These are phyloP conservation scores for Thraustochytrium sp. DNA, from an alignment of 352 stramenopile species.

Conservation along the genomic window DNA sequence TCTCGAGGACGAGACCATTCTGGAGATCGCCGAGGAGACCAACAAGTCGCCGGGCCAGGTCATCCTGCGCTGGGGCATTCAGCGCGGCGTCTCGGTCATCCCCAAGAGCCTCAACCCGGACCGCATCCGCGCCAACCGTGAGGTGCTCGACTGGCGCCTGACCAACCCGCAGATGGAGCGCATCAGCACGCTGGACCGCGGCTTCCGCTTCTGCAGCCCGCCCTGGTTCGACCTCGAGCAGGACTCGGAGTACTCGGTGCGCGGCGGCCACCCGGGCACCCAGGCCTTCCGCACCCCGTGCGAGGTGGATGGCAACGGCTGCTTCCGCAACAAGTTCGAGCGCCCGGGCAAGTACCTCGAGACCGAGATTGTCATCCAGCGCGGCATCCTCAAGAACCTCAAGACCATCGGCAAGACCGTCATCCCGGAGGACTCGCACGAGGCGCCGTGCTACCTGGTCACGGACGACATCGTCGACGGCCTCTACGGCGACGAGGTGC, in stretches of 20 bases:
- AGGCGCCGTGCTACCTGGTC: no score
- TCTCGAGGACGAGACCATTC: constrained; percentile 52
- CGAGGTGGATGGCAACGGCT: constrained; percentile 18
- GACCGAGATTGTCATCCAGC: background rate
- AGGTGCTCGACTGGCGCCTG: constrained; percentile 60
- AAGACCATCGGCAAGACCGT: no score
- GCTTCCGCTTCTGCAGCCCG: constrained; percentile 65
- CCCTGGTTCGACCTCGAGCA: constrained; percentile 31
- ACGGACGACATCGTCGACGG: background rate
- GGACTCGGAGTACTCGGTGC: constrained; percentile 28
- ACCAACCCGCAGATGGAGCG: constrained; percentile 58
- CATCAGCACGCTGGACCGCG: constrained; percentile 62
- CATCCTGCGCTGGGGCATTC: constrained; percentile 57
- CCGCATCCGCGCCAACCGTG: constrained; percentile 62
- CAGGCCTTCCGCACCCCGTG: constrained; percentile 28
- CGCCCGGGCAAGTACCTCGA: background rate
- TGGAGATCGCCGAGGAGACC: constrained; percentile 50
- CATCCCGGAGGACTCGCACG: no score
- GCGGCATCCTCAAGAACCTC: background rate
- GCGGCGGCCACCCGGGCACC: background rate
- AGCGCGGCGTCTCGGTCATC: background rate
- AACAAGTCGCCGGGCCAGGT: constrained; percentile 58
- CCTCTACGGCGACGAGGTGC: background rate
- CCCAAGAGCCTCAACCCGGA: constrained; percentile 53
- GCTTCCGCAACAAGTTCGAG: constrained; percentile 35